Percentiles rank a stretch among this genome's conserved stretches.
Evolutionary conservation across 805 yeast genomes (phyloP).

Genomic region (Kazachstania psychrophila): DNA sequence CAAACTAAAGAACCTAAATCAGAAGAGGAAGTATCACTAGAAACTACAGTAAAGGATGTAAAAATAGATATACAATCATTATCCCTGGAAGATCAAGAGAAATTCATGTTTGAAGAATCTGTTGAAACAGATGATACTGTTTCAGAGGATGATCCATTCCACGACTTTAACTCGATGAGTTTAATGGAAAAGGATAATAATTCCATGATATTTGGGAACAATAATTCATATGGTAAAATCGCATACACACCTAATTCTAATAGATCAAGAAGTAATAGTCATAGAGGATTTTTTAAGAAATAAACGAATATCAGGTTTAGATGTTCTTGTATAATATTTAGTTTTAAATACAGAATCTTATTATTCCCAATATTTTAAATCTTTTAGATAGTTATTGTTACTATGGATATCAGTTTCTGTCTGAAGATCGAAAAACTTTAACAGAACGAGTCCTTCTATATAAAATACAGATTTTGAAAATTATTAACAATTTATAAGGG

Average conservation of each 20-base stretch:
- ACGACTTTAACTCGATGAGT: constrained; percentile 75
- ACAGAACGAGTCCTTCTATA: too few relatives aligned
- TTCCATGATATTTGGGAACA: constrained; percentile 40
- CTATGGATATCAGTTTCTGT: too few relatives aligned
- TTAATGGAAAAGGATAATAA: constrained; percentile 62
- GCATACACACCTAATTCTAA: constrained; percentile 34
- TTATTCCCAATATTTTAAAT: too few relatives aligned
- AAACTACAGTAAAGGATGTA: constrained; percentile 2
- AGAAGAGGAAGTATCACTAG: not conserved
- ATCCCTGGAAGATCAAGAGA: constrained; percentile 18
- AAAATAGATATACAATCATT: not conserved
- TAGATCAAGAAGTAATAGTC: constrained; percentile 35
- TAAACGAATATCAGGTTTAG: constrained; percentile 2
- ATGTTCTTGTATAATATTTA: too few relatives aligned
- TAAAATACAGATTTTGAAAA: too few relatives aligned
- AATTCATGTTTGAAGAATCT: constrained; percentile 25
- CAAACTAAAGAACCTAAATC: not conserved
- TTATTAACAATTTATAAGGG: not conserved
- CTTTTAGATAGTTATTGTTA: too few relatives aligned
- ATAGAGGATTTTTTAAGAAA: constrained; percentile 29
- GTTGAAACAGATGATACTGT: constrained; percentile 29
- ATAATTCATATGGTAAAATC: constrained; percentile 34
- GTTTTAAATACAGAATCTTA: too few relatives aligned
- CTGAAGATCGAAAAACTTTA: too few relatives aligned
- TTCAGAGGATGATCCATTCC: constrained; percentile 61